phyloP scores from a whole-genome alignment of 106 monocot genomes.

The Posidonia australis region DNA sequence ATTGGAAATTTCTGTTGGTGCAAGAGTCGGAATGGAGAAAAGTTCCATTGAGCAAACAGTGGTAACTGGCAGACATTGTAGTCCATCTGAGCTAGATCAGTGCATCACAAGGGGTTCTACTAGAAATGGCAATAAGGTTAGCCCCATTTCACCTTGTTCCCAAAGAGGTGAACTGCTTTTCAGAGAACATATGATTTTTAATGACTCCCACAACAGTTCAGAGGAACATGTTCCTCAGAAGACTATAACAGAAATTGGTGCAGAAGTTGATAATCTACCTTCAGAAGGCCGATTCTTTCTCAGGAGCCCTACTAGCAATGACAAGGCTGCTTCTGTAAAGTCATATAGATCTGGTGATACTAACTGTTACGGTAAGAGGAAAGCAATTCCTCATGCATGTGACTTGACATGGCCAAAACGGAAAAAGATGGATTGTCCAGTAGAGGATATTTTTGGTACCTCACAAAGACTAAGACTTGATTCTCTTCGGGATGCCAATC shows the following conservation, averaged over 20 bases:
- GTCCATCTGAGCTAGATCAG: not conserved
- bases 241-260: not conserved
- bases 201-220: not conserved
- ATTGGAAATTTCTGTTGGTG: not conserved
- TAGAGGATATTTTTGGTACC: not conserved
- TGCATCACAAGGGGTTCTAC: not conserved
- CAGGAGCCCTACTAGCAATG: not conserved
- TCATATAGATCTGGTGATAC: not conserved
- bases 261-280: not conserved
- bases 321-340: not conserved
- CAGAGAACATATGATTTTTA: not conserved
- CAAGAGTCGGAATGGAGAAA: not conserved
- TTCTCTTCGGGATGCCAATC: not conserved
- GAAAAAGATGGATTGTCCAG: not conserved
- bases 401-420: conserved; percentile 4
- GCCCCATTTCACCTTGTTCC: too few species aligned
- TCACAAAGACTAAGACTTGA: not conserved
- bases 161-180: not conserved
- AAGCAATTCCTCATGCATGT: not conserved
- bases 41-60: not conserved
- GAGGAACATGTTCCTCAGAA: not conserved
- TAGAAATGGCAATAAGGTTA: not conserved
- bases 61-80: not conserved
- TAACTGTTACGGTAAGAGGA: not conserved
- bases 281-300: not conserved